Conservation (phyloP, 108 stramenopile species). For the Skeletonema tropicum region DNA sequence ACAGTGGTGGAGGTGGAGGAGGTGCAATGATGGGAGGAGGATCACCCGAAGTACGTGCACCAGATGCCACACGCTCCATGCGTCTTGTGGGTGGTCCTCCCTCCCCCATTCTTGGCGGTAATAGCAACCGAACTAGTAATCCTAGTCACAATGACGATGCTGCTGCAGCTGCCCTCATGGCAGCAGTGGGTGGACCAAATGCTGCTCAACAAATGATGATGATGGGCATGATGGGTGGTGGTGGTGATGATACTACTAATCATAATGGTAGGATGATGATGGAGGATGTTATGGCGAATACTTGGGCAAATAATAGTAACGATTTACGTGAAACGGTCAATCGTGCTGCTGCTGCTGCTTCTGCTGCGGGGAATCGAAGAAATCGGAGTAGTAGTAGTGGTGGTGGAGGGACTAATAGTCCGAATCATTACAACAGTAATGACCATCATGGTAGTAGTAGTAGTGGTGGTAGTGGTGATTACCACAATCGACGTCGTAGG, state of each 20-base stretch:
- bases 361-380: slow-evolving; percentile 7
- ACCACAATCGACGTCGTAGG: not conserved
- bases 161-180: slow-evolving; percentile 26
- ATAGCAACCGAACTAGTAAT: too few species aligned
- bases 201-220: slow-evolving; percentile 18
- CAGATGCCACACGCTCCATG: slow-evolving; percentile 85
- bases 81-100: slow-evolving; percentile 69
- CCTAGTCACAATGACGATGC: too few species aligned
- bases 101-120: slow-evolving; percentile 10
- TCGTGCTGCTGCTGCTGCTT: slow-evolving; percentile 59
- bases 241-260: slow-evolving; percentile 1
- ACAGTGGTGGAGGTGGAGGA: too few species aligned
- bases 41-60: slow-evolving; percentile 66
- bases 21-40: slow-evolving; percentile 18
- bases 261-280: not conserved
- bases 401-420: not conserved
- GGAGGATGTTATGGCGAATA: slow-evolving; percentile 38
- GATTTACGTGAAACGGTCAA: slow-evolving; percentile 55
- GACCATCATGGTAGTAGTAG: not conserved
- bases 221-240: slow-evolving; percentile 33
- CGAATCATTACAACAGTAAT: too few species aligned
- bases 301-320: slow-evolving; percentile 8
- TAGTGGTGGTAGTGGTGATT: not conserved
- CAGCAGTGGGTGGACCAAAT: slow-evolving; percentile 35
- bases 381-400: not conserved